Conservation (phyloP, 805 yeast species). For the Deakozyma indianensis region DNA sequence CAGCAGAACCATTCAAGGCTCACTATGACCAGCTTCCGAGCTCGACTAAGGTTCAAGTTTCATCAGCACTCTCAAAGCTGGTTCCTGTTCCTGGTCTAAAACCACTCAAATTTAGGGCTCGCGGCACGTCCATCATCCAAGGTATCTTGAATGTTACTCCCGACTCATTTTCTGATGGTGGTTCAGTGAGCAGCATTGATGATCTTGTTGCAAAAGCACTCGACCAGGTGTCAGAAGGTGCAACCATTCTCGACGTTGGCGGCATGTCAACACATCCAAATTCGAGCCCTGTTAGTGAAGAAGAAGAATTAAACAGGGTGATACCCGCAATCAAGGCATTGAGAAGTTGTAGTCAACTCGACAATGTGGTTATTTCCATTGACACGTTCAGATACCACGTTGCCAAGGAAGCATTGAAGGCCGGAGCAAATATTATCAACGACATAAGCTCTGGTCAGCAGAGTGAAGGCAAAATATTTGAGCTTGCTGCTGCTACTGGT, state of each 20-base stretch:
- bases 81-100: conserved; percentile 12
- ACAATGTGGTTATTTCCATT: conserved; percentile 48
- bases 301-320: conserved; percentile 60
- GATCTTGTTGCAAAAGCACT: conserved; percentile 32
- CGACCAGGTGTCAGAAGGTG: conserved; percentile 41
- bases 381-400: conserved; percentile 76
- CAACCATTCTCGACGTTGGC: conserved; percentile 79
- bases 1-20: conserved; percentile 63
- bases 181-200: conserved; percentile 27
- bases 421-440: conserved; percentile 85
- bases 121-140: conserved; percentile 57
- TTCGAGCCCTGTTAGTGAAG: conserved; percentile 40
- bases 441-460: conserved; percentile 74
- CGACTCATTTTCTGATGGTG: conserved; percentile 92
- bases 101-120: conserved; percentile 30
- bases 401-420: conserved; percentile 49
- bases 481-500: conserved; percentile 44
- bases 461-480: conserved; percentile 49
- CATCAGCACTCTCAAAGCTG: conserved; percentile 13
- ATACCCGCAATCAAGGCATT: conserved; percentile 54
- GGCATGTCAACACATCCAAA: conserved; percentile 93
- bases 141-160: conserved; percentile 84
- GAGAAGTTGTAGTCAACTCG: conserved; percentile 26
- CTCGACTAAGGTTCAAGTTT: conserved; percentile 11
- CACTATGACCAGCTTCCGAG: conserved; percentile 47